Percentiles rank a stretch among this genome's conserved stretches.
These are phyloP conservation scores for Rhizopogon vesiculosus DNA, from an alignment of 768 basidiomycete genomes.

Conservation along the genomic window DNA sequence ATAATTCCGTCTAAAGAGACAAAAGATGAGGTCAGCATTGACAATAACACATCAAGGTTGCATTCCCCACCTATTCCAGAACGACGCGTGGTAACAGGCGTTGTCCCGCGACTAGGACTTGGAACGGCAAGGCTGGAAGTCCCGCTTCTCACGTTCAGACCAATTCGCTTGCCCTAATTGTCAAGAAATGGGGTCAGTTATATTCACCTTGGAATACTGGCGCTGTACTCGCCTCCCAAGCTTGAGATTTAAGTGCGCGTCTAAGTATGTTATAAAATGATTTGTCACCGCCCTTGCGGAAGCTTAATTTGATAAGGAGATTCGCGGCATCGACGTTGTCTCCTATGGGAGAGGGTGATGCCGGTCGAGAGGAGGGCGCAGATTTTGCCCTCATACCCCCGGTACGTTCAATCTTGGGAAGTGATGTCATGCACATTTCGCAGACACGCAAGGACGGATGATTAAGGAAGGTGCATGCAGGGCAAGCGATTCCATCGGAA, in stretches of 20 bases:
- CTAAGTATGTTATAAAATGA: slow-evolving; percentile 75
- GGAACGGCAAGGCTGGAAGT: slow-evolving; percentile 14
- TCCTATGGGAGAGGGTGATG: slow-evolving; percentile 37
- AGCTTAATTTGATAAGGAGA: slow-evolving; percentile 77
- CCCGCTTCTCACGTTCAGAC: slow-evolving; percentile 15
- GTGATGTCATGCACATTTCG: slow-evolving; percentile 79
- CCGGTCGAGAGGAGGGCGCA: slow-evolving; percentile 61
- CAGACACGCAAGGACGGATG: slow-evolving; percentile 67
- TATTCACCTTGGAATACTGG: neutral
- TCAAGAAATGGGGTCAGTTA: neutral
- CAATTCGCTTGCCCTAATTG: slow-evolving; percentile 26
- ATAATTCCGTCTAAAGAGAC: slow-evolving; percentile 65
- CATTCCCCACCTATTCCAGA: slow-evolving; percentile 24
- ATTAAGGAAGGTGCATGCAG: slow-evolving; percentile 91
- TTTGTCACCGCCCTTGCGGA: slow-evolving; percentile 88
- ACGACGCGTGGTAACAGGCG: slow-evolving; percentile 14
- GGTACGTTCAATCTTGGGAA: slow-evolving; percentile 35
- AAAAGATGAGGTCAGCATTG: neutral
- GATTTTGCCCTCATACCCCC: slow-evolving; percentile 41
- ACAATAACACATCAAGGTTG: neutral
- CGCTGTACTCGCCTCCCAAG: slow-evolving; percentile 61
- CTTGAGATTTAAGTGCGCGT: slow-evolving; percentile 60
- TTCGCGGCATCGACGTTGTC: slow-evolving; percentile 24
- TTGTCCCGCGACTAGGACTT: slow-evolving; percentile 13
- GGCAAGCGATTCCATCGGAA: slow-evolving; percentile 53